phyloP scores from a whole-genome alignment of 768 basidiomycete species.

The Xerocomus brunneocitrinus region DNA sequence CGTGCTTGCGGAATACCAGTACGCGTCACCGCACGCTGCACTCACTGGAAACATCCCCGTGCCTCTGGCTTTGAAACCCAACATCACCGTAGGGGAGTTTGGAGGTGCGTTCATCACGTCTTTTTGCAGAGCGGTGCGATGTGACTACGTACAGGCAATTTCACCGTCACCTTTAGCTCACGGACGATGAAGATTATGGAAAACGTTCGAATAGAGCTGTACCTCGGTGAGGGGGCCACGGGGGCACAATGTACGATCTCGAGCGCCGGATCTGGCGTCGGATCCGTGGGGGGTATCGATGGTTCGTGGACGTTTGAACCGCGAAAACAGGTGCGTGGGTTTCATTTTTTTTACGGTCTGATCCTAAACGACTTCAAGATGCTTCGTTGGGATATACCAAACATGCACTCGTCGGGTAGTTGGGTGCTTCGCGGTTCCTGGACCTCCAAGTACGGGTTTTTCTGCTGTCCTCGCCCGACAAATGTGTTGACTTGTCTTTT shows the following conservation, averaged over 20 bases:
- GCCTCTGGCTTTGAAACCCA: conserved; percentile 47
- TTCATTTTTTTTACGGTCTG: background rate
- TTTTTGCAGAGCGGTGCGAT: background rate
- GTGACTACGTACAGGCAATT: conserved; percentile 39
- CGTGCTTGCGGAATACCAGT: conserved; percentile 78
- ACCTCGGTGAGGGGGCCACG: conserved; percentile 69
- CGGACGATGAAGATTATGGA: conserved; percentile 66
- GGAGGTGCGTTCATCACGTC: conserved; percentile 20
- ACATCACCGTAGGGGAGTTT: conserved; percentile 28
- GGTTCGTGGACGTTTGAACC: conserved; percentile 83
- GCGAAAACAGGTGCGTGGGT: conserved; percentile 46
- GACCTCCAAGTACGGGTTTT: conserved; percentile 49
- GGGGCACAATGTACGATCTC: conserved; percentile 69
- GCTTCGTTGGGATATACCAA: conserved; percentile 75
- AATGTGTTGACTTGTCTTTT: conserved; percentile 5
- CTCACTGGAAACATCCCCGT: conserved; percentile 46
- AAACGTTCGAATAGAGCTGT: conserved; percentile 63
- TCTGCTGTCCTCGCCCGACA: background rate
- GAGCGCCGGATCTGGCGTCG: conserved; percentile 49
- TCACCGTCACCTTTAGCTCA: conserved; percentile 61
- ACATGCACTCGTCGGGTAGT: conserved; percentile 58
- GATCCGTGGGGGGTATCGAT: conserved; percentile 35
- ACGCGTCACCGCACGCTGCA: conserved; percentile 36
- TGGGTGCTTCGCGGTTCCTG: conserved; percentile 80
- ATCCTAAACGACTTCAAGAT: conserved; percentile 39